Conservation (phyloP, 305 asterid genomes). For the Euphrasia arctica region DNA sequence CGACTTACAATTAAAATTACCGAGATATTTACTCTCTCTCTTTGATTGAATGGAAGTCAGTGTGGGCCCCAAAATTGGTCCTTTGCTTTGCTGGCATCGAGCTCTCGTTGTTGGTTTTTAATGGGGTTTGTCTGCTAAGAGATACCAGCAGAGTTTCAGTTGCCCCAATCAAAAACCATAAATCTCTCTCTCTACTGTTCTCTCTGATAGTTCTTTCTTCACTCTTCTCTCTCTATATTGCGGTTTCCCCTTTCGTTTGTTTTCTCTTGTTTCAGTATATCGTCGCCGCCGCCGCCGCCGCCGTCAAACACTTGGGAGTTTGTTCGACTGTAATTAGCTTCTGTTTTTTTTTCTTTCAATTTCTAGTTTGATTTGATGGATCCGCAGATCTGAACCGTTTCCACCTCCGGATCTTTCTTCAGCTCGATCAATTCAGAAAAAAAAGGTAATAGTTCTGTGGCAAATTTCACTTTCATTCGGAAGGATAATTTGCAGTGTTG, state of each 20-base stretch:
- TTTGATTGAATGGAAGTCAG: slow-evolving; percentile 24
- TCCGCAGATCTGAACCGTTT: slow-evolving; percentile 65
- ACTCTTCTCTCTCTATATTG: slow-evolving; percentile 17
- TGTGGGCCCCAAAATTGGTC: slow-evolving; percentile 80
- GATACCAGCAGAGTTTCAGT: slow-evolving; percentile 46
- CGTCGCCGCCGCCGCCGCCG: slow-evolving; percentile 25
- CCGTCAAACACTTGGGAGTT: slow-evolving; percentile 18
- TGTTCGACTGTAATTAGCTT: not conserved
- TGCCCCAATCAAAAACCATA: slow-evolving; percentile 44
- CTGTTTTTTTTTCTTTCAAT: not conserved
- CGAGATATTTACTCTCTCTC: slow-evolving; percentile 27
- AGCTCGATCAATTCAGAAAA: slow-evolving; percentile 25
- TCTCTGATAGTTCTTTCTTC: slow-evolving; percentile 21
- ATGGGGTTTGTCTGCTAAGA: slow-evolving; percentile 64
- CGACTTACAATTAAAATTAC: not conserved
- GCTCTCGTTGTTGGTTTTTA: slow-evolving; percentile 69
- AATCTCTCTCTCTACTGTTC: slow-evolving; percentile 25
- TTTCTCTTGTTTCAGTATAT: slow-evolving; percentile 19
- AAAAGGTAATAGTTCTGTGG: slow-evolving; percentile 35
- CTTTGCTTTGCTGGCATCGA: slow-evolving; percentile 75
- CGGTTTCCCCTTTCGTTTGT: slow-evolving; percentile 12
- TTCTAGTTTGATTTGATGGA: slow-evolving; percentile 39
- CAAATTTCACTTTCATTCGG: slow-evolving; percentile 19
- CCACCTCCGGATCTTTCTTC: slow-evolving; percentile 46
- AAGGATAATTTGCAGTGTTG: not conserved